Base-by-base conservation (phyloP, 768 basidiomycete species). In the Tricholoma sp. region DNA sequence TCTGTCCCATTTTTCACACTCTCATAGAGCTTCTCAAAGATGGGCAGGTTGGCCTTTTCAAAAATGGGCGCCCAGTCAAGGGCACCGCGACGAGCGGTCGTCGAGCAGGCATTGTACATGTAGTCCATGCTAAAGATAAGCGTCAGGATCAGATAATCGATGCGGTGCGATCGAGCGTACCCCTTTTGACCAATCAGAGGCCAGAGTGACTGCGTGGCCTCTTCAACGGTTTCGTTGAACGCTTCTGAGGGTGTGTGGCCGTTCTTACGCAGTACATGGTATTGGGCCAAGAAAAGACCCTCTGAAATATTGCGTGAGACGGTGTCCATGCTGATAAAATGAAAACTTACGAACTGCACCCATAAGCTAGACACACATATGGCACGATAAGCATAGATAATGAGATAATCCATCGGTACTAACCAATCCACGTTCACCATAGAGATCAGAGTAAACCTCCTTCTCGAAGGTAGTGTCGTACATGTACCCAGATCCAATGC, bases 151-250 rank as follows among this genome's bases (percentile, higher is more conserved):
- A 18, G 42, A 45, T 3, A 34, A 24, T 28, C 12, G 42, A 48
- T 52, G 13, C 56, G 31, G 15, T 51, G 44, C 24, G 17, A 34
- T 49, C 33, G 53, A 6, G 68, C 85, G 54, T 71, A 91, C 88
- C 94, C 94, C 71, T 97, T 89, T 68, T 88, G 82, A 63, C 96
- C 97, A 66, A 99, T 94, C 72, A 99, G 74, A 58, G 97, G 97
- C 80, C 92, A 98, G 61, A 99, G 85, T 37, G 94, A 96, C 70
- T 99, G 95, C 42, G 96, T 98, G n/a, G 97, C 97, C 78, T 98
- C 97, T 76, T 98, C 97, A 59, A 98, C 97, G 57, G 97, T 98
- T 81, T 99, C 97, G 75, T 99, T 98, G 86, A 99, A 98, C 50
- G 95, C 95, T 72, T 99, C 97, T 42, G 96, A 98, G 53, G 97